These are phyloP conservation scores for Cryptococcus hybrid DNA, from an alignment of 1,284 basidiomycete species.

Conservation along the genomic window DNA sequence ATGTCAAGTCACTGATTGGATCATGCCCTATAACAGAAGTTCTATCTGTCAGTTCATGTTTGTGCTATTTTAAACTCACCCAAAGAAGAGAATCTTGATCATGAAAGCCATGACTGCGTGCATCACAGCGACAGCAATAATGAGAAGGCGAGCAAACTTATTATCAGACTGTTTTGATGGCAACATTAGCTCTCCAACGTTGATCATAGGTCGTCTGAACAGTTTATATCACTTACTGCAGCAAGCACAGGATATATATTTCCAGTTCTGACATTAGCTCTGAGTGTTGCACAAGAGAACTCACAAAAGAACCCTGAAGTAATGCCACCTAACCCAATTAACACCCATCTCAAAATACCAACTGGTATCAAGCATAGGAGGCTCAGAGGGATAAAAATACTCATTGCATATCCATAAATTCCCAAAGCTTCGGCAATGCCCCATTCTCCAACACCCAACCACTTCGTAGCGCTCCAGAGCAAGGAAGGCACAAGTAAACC, in stretches of 20 bases:
- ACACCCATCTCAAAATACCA: slow-evolving; percentile 71
- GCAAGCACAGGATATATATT: slow-evolving; percentile 88
- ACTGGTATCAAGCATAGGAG: slow-evolving; percentile 74
- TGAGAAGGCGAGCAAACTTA: slow-evolving; percentile 74
- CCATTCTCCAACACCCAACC: slow-evolving; percentile 81
- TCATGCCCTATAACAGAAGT: slow-evolving; percentile 36
- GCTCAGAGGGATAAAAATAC: slow-evolving; percentile 61
- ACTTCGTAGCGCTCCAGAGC: slow-evolving; percentile 66
- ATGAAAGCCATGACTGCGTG: slow-evolving; percentile 73
- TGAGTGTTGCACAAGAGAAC: slow-evolving; percentile 14
- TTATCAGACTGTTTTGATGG: slow-evolving; percentile 63
- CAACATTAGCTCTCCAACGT: too few species aligned
- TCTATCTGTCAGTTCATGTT: slow-evolving; percentile 12
- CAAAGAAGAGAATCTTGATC: slow-evolving; percentile 86
- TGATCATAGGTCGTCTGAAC: too few species aligned
- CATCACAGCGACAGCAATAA: slow-evolving; percentile 66
- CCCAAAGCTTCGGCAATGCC: slow-evolving; percentile 65
- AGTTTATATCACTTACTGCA: slow-evolving; percentile 48
- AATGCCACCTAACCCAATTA: slow-evolving; percentile 67
- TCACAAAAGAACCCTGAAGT: slow-evolving; percentile 73
- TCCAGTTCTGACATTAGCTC: slow-evolving; percentile 49
- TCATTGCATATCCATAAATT: slow-evolving; percentile 55
- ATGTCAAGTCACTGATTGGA: slow-evolving; percentile 9
- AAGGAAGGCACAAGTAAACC: slow-evolving; percentile 73
- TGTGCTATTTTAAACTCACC: slow-evolving; percentile 51